phyloP scores from a whole-genome alignment of 805 yeast species.

The Schwanniomyces yamadae region DNA sequence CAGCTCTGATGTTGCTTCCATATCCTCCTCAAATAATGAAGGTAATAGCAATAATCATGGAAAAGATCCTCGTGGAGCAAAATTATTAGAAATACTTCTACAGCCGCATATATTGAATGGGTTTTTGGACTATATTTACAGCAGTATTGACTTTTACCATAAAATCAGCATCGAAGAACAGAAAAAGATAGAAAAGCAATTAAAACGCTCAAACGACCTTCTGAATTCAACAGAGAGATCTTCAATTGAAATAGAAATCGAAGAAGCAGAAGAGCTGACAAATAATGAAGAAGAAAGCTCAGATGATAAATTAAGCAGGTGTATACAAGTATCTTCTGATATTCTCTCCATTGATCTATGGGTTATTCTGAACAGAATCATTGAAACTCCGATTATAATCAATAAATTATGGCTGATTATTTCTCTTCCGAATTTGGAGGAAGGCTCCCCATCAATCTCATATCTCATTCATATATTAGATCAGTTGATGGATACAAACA shows the following conservation, averaged over 20 bases:
- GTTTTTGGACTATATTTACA: constrained; percentile 65
- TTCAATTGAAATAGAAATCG: constrained; percentile 11
- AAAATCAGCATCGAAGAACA: constrained; percentile 23
- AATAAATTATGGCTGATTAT: constrained; percentile 42
- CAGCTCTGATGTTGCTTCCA: constrained; percentile 31
- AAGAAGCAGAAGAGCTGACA: constrained; percentile 7
- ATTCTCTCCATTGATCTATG: constrained; percentile 41
- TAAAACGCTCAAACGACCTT: constrained; percentile 4
- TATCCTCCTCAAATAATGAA: constrained; percentile 38
- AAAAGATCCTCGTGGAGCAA: constrained; percentile 42
- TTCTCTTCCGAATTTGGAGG: constrained; percentile 28
- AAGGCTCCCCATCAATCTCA: constrained; percentile 39
- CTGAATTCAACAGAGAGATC: constrained; percentile 5
- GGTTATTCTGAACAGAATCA: constrained; percentile 42
- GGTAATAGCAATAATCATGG: constrained; percentile 20
- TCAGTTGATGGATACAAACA: constrained; percentile 67
- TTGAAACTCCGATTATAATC: constrained; percentile 41
- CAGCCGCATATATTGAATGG: constrained; percentile 72
- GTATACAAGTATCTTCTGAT: constrained; percentile 40
- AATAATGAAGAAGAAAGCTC: constrained; percentile 22
- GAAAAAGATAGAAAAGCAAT: constrained; percentile 17
- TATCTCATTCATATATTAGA: constrained; percentile 67
- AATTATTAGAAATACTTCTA: constrained; percentile 74
- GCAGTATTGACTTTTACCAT: constrained; percentile 46
- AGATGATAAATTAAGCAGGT: constrained; percentile 35